Base-by-base conservation (phyloP, 495 filamentous ascomycete genomes). In the Neurospora tetraspora region DNA sequence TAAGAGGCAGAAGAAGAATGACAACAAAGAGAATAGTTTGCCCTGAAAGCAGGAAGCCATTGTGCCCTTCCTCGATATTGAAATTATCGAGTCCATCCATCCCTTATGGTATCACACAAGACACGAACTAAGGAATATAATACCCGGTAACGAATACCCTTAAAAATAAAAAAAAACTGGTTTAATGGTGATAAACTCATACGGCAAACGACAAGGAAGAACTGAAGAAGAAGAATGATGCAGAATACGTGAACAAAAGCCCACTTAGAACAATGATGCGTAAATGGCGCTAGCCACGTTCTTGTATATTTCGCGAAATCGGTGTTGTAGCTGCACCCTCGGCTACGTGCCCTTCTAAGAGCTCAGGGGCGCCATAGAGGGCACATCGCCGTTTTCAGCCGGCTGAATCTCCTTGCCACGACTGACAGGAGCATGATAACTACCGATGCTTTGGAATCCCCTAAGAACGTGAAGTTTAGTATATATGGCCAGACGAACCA, bases 371-470 rank as follows among this genome's bases (percentile, higher is more conserved):
- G 53, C 53, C 53, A 65, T 36, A 65, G 53, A 65, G 53, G 53
- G 53, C 53, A 65, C 53, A 65, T 65, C 53, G 27, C 53, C 27
- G 11, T 34, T 31, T 36, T 4, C 16, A 36, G 42, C 70, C 18
- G 78, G 75, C 71, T 76, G 77, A 18, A 79, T 71, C 69, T 79
- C 77, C 75, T 80, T 78, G n/a, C 79, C 78, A 18, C 78, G 79
- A 2, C 76, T 71, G 37, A 80, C 79, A 3, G 78, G 77, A 5
- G 79, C 81, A 53, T 83, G 81, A 31, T 78, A 83, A 43, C 80
- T 78, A 37, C 80, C 79, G 27, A 83, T 83, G 73, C 81, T 83
- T 61, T 83, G 81, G 69, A 83, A 83, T 16, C 81, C 81, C 73
- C 81, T 83, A 34, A 16, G 10, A 7, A 59, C 23, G 23, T 12